Evolutionary conservation across 2,329 filamentous ascomycete genomes (phyloP).

Genomic region (Raffaelea deltoideospora): DNA sequence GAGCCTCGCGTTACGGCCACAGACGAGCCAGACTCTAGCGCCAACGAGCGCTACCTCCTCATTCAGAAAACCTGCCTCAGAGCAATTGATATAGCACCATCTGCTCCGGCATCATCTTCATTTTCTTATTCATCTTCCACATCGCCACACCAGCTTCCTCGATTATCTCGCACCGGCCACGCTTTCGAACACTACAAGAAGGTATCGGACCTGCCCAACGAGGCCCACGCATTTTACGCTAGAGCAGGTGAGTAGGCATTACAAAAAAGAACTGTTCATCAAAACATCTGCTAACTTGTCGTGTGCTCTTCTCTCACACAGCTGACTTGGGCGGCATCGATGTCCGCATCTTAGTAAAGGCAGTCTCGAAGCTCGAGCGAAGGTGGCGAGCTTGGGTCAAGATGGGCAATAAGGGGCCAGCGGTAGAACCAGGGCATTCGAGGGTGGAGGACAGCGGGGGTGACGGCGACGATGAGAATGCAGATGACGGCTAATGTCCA

Average conservation of each 20-base stretch:
- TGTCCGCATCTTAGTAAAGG: conserved; percentile 18
- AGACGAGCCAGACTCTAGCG: conserved; percentile 7
- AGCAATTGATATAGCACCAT: no score
- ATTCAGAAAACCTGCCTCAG: conserved; percentile 5
- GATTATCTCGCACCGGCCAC: background rate
- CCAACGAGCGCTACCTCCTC: conserved; percentile 2
- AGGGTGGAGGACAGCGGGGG: background rate
- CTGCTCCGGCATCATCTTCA: no score
- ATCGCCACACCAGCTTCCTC: background rate
- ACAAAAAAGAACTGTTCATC: background rate
- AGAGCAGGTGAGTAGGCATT: conserved; percentile 22
- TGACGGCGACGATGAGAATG: no score
- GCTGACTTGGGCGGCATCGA: conserved; percentile 20
- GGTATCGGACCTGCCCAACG: conserved; percentile 25
- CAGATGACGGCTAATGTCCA: no score
- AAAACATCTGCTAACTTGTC: background rate
- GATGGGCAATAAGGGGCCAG: background rate
- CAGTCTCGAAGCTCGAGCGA: conserved; percentile 21
- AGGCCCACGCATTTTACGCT: conserved; percentile 25
- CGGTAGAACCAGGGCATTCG: background rate
- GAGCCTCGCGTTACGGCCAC: conserved; percentile 1
- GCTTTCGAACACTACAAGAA: conserved; percentile 20
- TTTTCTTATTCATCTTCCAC: background rate
- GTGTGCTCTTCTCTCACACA: background rate
- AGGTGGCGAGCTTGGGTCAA: conserved; percentile 18